Percentiles rank a stretch among this genome's conserved stretches.
These are phyloP conservation scores for Spencermartinsiella europaea DNA, from an alignment of 805 yeast species.

Conservation along the genomic window DNA sequence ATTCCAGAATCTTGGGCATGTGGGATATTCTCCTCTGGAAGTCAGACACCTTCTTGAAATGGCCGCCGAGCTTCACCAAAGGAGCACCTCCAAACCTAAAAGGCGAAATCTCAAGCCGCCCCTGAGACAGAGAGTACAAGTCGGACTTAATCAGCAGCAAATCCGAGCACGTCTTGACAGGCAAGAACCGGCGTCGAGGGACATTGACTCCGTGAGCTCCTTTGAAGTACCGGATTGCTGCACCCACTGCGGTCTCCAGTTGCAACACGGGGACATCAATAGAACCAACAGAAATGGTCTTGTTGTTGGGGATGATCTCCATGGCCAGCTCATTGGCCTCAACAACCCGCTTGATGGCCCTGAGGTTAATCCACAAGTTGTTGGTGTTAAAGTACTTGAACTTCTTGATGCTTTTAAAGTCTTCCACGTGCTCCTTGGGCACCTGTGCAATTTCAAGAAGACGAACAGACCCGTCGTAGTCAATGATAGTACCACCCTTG, in stretches of 20 bases:
- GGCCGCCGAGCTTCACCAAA: conserved; percentile 91
- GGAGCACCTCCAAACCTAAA: conserved; percentile 90
- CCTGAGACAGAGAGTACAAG: conserved; percentile 84
- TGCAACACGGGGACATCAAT: conserved; percentile 82
- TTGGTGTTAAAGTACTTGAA: conserved; percentile 98
- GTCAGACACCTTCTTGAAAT: conserved; percentile 90
- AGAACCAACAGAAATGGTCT: conserved; percentile 73
- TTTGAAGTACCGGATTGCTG: conserved; percentile 92
- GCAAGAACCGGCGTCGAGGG: conserved; percentile 96
- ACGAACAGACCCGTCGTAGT: conserved; percentile 91
- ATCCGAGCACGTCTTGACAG: conserved; percentile 97
- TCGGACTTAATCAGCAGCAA: conserved; percentile 92
- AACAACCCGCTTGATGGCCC: conserved; percentile 88
- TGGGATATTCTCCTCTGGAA: conserved; percentile 88
- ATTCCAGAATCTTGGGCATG: conserved; percentile 93
- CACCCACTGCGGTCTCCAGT: conserved; percentile 98
- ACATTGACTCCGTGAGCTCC: conserved; percentile 98
- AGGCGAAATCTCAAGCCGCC: conserved; percentile 79
- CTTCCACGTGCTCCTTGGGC: conserved; percentile 97
- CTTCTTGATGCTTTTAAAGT: conserved; percentile 94
- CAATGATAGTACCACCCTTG: conserved; percentile 97
- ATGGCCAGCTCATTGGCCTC: conserved; percentile 75
- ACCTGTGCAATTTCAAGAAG: conserved; percentile 96
- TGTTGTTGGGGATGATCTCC: conserved; percentile 94
- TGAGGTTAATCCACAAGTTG: conserved; percentile 94